Conservation (phyloP, 2,329 filamentous ascomycete genomes). For the Diaporthe vaccinii region DNA sequence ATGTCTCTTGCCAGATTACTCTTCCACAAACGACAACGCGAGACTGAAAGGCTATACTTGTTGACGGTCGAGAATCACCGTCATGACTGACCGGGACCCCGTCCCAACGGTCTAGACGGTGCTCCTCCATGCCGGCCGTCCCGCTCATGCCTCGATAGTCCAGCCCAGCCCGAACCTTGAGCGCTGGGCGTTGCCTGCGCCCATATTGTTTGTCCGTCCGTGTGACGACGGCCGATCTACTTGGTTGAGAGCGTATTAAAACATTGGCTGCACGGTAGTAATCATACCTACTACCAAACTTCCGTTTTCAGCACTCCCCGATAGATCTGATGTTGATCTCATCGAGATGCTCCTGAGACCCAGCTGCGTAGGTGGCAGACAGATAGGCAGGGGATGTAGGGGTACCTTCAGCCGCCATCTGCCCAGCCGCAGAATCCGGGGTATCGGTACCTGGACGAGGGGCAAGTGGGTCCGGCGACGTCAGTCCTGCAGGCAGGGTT, state of each 20-base stretch:
- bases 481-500: conserved; percentile 18
- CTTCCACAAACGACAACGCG: not conserved
- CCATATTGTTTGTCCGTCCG: not conserved
- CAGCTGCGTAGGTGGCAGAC: not conserved
- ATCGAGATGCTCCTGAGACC: not conserved
- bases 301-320: not conserved
- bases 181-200: not conserved
- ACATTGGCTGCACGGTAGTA: not conserved
- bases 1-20: not conserved
- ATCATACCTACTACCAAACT: not conserved
- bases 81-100: not conserved
- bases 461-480: conserved; percentile 16
- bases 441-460: conserved; percentile 20
- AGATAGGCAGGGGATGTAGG: not conserved
- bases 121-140: not conserved
- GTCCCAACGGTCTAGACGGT: not conserved
- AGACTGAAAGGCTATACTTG: not conserved
- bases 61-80: not conserved
- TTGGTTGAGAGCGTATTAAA: not conserved
- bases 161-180: conserved; percentile 1
- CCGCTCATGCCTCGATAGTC: conserved; percentile 8
- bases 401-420: not conserved
- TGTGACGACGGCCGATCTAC: not conserved
- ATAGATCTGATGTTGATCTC: not conserved
- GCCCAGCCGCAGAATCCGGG: conserved; percentile 14